Percentiles rank a stretch among this genome's conserved stretches.
Conservation (phyloP, 2,329 filamentous ascomycete species). For the Colletotrichum echinochloae region DNA sequence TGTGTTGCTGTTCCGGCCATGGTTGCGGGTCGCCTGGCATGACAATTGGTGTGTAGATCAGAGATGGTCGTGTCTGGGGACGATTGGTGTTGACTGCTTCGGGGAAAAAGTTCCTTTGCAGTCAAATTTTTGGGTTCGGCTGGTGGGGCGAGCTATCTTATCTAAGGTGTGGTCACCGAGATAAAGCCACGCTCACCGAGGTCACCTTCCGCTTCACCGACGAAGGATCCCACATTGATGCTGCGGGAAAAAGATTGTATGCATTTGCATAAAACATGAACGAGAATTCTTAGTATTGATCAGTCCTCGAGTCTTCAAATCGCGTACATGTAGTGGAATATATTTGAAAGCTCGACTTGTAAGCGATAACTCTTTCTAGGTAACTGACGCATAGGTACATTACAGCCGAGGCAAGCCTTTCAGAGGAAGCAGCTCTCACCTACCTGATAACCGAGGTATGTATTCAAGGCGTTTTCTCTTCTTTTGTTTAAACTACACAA, state of each 20-base stretch:
- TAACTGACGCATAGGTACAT: background rate
- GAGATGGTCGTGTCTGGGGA: background rate
- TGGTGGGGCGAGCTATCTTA: slow-evolving; percentile 21
- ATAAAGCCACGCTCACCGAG: background rate
- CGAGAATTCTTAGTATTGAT: no score
- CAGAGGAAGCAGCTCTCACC: background rate
- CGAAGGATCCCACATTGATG: background rate
- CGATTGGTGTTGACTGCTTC: background rate
- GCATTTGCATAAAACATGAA: no score
- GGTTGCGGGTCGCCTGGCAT: background rate
- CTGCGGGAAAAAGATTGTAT: background rate
- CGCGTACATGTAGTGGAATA: background rate
- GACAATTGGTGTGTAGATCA: background rate
- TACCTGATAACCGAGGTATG: no score
- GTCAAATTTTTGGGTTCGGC: slow-evolving; percentile 36
- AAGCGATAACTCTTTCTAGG: background rate
- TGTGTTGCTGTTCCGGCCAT: slow-evolving; percentile 49
- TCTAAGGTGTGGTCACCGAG: slow-evolving; percentile 8
- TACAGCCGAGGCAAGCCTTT: background rate
- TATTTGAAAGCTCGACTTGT: background rate
- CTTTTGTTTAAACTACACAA: no score
- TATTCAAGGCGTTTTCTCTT: no score
- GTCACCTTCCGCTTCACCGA: accelerated
- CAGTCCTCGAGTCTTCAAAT: no score
- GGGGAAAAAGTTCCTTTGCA: slow-evolving; percentile 21